Evolutionary conservation across 2,329 filamentous ascomycete species (phyloP).

Genomic region (Phaeoacremonium minimum): DNA sequence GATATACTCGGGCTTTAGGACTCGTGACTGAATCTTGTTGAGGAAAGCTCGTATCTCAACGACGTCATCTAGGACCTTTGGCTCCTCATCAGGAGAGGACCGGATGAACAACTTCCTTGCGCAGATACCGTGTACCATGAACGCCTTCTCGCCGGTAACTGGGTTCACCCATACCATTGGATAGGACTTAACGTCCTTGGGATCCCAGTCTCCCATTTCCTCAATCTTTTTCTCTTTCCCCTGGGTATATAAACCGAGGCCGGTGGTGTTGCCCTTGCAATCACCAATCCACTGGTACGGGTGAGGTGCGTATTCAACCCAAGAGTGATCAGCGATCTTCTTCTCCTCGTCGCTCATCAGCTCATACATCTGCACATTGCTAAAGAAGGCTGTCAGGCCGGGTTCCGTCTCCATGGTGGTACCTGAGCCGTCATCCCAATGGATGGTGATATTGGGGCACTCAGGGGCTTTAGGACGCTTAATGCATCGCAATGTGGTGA

Average conservation of each 20-base stretch:
- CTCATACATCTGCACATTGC: constrained; percentile 33
- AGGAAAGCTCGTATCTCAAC: constrained; percentile 28
- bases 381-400: constrained; percentile 34
- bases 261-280: constrained; percentile 32
- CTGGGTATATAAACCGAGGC: constrained; percentile 31
- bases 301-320: constrained; percentile 39
- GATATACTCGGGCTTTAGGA: constrained; percentile 36
- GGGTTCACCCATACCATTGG: constrained; percentile 42
- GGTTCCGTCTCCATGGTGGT: constrained; percentile 21
- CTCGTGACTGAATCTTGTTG: constrained; percentile 27
- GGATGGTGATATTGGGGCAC: constrained; percentile 25
- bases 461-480: constrained; percentile 23
- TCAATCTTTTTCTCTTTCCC: constrained; percentile 25
- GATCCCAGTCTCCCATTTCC: constrained; percentile 35
- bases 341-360: constrained; percentile 36
- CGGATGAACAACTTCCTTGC: constrained; percentile 29
- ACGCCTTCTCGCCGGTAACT: constrained; percentile 29
- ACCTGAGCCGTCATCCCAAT: constrained; percentile 29
- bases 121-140: constrained; percentile 22
- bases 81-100: constrained; percentile 21
- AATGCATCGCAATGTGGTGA: constrained; percentile 26
- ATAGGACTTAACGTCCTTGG: neutral
- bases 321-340: constrained; percentile 33
- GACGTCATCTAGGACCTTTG: constrained; percentile 30
- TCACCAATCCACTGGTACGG: constrained; percentile 38